Percentiles rank a stretch among this genome's conserved stretches.
Evolutionary conservation across 1,284 basidiomycete genomes (phyloP).

Genomic region (Pseudozyma thailandica): DNA sequence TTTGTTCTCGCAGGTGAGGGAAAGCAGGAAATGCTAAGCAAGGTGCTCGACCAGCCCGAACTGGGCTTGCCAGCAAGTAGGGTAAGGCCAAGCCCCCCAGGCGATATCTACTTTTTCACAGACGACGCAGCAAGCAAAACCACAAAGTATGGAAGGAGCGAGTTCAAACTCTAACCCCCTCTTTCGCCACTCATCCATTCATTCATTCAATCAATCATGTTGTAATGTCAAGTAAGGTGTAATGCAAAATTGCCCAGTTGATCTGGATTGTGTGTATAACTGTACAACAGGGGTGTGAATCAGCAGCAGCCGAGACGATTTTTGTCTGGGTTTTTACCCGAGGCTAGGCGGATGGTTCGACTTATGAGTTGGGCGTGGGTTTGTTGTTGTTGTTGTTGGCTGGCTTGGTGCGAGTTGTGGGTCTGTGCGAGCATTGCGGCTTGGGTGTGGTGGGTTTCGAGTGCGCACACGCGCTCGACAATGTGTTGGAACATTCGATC

Average conservation of each 20-base stretch:
- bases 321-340: constrained; percentile 23
- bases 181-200: not conserved
- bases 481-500: constrained; percentile 56
- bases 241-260: no score
- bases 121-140: constrained; percentile 59
- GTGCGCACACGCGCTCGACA: constrained; percentile 27
- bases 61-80: constrained; percentile 82
- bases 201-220: not conserved
- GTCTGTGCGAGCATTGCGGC: not conserved
- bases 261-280: no score
- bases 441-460: constrained; percentile 10
- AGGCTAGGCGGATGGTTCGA: constrained; percentile 40
- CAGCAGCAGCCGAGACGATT: constrained; percentile 15
- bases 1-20: constrained; percentile 87
- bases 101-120: constrained; percentile 70
- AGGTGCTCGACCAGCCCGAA: constrained; percentile 83
- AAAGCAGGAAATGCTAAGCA: constrained; percentile 82
- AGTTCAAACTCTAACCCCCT: constrained; percentile 51
- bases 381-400: constrained; percentile 5
- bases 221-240: no score
- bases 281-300: not conserved
- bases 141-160: constrained; percentile 50
- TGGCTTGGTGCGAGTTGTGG: not conserved
- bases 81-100: constrained; percentile 82
- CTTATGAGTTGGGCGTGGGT: constrained; percentile 21